Evolutionary conservation across 73 alveolate species (phyloP).

Genomic region (Tetrahymena borealis): DNA sequence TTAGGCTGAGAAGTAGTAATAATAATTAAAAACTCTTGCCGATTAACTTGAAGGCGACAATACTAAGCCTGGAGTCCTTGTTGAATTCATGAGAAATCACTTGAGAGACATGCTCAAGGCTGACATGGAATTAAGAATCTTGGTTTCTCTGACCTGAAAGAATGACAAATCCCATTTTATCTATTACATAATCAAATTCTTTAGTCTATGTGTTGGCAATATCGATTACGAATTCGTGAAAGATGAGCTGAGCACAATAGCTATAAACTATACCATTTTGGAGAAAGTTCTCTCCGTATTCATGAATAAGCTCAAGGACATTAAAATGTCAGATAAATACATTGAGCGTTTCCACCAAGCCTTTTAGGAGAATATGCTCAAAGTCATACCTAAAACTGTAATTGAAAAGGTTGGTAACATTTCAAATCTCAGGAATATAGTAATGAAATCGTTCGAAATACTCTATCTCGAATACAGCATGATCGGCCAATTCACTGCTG

Average conservation of each 20-base stretch:
- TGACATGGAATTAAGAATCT: background rate
- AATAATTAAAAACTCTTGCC: background rate
- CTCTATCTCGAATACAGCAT: background rate
- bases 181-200: background rate
- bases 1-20: background rate
- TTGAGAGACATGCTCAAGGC: background rate
- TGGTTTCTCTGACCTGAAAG: background rate
- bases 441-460: background rate
- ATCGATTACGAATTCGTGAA: background rate
- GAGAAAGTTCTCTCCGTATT: background rate
- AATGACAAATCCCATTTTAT: conserved; percentile 1
- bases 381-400: background rate
- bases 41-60: background rate
- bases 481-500: background rate
- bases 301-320: background rate
- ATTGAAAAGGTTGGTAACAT: background rate
- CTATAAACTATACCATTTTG: background rate
- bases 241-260: background rate
- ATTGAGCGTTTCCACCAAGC: background rate
- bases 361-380: background rate
- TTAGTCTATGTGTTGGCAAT: background rate
- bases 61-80: background rate
- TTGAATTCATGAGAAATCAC: background rate
- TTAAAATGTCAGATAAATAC: background rate
- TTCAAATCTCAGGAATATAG: background rate